Evolutionary conservation across 805 yeast genomes (phyloP), one percentile per base, ranked within the genome.

Genomic region (Cyberlindnera lachancei): DNA sequence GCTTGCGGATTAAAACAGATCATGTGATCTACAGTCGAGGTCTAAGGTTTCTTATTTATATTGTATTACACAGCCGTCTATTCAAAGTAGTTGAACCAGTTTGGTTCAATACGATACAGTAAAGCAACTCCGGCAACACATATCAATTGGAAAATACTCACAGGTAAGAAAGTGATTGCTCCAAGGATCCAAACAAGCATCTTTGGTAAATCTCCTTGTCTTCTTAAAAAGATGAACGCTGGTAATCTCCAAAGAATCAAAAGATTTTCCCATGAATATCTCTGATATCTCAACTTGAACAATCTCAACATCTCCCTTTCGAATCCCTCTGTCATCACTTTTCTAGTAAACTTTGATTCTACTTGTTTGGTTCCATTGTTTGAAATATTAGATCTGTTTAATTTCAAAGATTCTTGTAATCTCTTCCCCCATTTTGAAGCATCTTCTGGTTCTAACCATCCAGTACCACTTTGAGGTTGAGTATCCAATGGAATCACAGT

Each of bases 361-460:
- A 61, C 45, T 41, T 61, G 55, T 12, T 25, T 37, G 10, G 48
- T 40, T 6, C 66, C 66, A 41, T 55, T 59, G 9, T 21, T 23
- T 6, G 27, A n/a, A 23, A 55, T 49, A 15, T 15, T 18, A 3
- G 29, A 15, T 12, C 31, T 38, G 13, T 45, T 39, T 5, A 61
- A 41, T 10, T 43, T 33, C 27, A 61, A 58, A 13, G 66, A 64
- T 13, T 62, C 56, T 15, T 54, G 49, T 44, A 81, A 52, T 3
- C 68, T 69, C 13, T 61, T 47, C 4, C 74, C 59, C 94, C 94
- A 82, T 27, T 57, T 52, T 5, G 55, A 53, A 3, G 66, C 61
- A 26, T 67, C 64, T 1, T 73, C 60, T 12, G 62, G 64, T 25
- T 68, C 68, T 11, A 71, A 64, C 64, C 75, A 81, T 0, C 94